These are phyloP conservation scores for Populus davidiana DNA, from an alignment of 345 rosid genomes.

Conservation along the genomic window DNA sequence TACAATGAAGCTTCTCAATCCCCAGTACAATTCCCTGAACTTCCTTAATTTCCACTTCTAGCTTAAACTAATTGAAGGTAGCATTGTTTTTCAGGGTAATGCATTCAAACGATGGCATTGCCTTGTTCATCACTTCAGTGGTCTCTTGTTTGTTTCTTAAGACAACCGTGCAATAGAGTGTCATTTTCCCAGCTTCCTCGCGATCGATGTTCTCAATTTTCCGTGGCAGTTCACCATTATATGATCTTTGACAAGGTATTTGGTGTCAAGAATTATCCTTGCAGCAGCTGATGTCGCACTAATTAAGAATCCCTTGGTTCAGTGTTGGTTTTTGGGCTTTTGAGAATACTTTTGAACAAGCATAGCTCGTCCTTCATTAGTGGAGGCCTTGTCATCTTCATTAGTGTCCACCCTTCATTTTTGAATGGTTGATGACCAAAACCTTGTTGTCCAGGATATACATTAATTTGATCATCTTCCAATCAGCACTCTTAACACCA, in stretches of 20 bases:
- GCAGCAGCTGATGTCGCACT: conserved; percentile 52
- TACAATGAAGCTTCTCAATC: conserved; percentile 42
- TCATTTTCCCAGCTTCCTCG: conserved; percentile 40
- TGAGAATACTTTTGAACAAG: conserved; percentile 49
- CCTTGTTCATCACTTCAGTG: conserved; percentile 5
- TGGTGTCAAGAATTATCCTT: conserved; percentile 70
- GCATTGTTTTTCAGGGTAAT: conserved; percentile 52
- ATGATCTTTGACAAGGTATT: conserved; percentile 62
- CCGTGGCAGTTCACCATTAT: conserved; percentile 23
- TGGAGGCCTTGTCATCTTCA: conserved; percentile 56
- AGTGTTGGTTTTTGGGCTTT: conserved; percentile 48
- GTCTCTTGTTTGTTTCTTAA: conserved; percentile 25
- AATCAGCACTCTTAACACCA: conserved; percentile 65
- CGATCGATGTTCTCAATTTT: conserved; percentile 25
- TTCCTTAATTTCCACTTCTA: conserved; percentile 47
- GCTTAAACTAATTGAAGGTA: conserved; percentile 59
- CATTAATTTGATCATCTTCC: conserved; percentile 55
- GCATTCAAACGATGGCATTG: conserved; percentile 61
- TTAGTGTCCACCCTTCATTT: conserved; percentile 31
- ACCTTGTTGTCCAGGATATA: conserved; percentile 41
- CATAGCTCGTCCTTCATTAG: conserved; percentile 60
- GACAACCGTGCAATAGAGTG: conserved; percentile 51
- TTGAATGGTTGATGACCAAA: conserved; percentile 35
- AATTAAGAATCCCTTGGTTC: conserved; percentile 30
- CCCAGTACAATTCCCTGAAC: conserved; percentile 73